phyloP scores from a whole-genome alignment of 2,329 filamentous ascomycete species.

The Bimuria novae-zelandiae region DNA sequence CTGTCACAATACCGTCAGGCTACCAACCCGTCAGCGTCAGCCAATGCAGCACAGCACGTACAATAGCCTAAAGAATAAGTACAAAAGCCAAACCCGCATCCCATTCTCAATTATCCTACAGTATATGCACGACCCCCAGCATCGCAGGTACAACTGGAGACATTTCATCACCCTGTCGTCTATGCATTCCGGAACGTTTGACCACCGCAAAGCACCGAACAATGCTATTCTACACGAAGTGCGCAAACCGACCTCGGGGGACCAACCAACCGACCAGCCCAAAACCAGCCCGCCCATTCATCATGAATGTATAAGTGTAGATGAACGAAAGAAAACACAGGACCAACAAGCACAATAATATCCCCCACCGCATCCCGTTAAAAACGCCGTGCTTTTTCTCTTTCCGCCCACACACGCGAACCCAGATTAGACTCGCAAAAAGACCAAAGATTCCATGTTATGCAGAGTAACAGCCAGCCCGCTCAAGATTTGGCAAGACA shows the following conservation, averaged over 20 bases:
- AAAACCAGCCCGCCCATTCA: background rate
- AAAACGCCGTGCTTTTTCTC: constrained; percentile 12
- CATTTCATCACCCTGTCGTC: no score
- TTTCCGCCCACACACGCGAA: constrained; percentile 1
- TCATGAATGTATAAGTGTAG: background rate
- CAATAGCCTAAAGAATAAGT: no score
- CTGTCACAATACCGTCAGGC: no score
- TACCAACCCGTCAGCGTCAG: no score
- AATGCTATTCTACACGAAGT: constrained; percentile 13
- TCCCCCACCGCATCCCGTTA: background rate
- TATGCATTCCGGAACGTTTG: background rate
- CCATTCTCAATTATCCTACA: constrained; percentile 5
- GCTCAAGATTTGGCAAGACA: background rate
- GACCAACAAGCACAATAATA: background rate
- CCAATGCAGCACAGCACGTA: no score
- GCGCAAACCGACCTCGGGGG: background rate
- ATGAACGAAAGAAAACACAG: background rate
- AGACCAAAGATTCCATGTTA: constrained; percentile 1
- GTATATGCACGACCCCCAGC: background rate
- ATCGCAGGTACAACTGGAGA: background rate
- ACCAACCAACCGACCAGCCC: background rate
- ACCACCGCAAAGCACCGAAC: background rate
- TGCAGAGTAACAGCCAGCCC: background rate
- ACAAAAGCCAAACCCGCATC: background rate
- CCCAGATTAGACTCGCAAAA: constrained; percentile 3